phyloP scores from a whole-genome alignment of 192 early-diverging fungal genomes.

The Umbelopsis isabellina region DNA sequence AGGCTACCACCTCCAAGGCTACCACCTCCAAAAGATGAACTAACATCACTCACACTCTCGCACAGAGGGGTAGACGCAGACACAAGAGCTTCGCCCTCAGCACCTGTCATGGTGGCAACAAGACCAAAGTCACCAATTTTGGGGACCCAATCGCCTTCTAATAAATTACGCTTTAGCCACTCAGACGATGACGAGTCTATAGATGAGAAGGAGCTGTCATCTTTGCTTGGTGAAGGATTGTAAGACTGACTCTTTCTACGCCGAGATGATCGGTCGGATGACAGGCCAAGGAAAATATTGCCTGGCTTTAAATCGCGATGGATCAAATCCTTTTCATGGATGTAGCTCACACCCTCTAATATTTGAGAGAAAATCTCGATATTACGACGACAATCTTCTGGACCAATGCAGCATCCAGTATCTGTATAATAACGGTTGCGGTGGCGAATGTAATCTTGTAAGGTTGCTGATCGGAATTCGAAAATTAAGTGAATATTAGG shows the following conservation, averaged over 20 bases:
- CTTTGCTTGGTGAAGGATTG: neutral
- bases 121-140: slow-evolving; percentile 99
- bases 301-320: slow-evolving; percentile 79
- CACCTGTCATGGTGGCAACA: slow-evolving; percentile 65
- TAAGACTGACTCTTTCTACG: neutral
- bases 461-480: slow-evolving; percentile 42
- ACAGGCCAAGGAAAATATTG: slow-evolving; percentile 66
- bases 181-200: slow-evolving; percentile 31
- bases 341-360: slow-evolving; percentile 75
- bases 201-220: slow-evolving; percentile 31
- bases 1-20: neutral
- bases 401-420: slow-evolving; percentile 24
- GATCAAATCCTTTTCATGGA: slow-evolving; percentile 73
- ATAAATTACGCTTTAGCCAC: slow-evolving; percentile 23
- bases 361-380: slow-evolving; percentile 70
- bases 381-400: slow-evolving; percentile 24
- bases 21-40: neutral
- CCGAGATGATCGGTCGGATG: slow-evolving; percentile 7
- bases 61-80: slow-evolving; percentile 9
- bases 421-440: slow-evolving; percentile 33
- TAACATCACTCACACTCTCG: slow-evolving; percentile 2
- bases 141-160: slow-evolving; percentile 53
- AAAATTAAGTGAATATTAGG: neutral
- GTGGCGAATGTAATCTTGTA: slow-evolving; percentile 64
- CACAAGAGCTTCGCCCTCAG: slow-evolving; percentile 10